phyloP scores from a whole-genome alignment of 768 basidiomycete genomes.

The Pulveroboletus frians region DNA sequence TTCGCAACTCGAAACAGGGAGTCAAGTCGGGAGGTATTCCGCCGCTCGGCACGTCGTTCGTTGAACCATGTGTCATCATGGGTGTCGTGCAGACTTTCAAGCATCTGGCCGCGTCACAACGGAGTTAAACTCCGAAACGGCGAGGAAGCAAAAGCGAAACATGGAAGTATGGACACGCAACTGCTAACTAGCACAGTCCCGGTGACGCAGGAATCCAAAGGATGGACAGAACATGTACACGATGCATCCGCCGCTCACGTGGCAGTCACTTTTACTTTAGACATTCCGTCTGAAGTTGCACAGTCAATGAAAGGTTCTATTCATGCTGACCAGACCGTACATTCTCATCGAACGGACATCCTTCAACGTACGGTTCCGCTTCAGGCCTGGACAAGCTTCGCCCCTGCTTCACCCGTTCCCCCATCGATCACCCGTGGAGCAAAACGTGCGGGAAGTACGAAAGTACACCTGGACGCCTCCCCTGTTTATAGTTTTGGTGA shows the following conservation, averaged over 20 bases:
- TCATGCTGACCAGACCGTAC: slow-evolving; percentile 1
- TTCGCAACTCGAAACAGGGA: slow-evolving; percentile 2
- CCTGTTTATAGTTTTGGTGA: slow-evolving; percentile 45
- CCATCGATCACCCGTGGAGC: not conserved
- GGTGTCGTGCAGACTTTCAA: slow-evolving; percentile 30
- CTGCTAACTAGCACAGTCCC: slow-evolving; percentile 2
- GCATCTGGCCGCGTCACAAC: slow-evolving; percentile 18
- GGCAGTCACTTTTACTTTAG: slow-evolving; percentile 2
- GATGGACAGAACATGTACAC: slow-evolving; percentile 1
- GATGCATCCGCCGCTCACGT: slow-evolving; percentile 5
- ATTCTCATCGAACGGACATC: not conserved
- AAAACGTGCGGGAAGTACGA: not conserved
- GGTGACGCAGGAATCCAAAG: slow-evolving; percentile 5
- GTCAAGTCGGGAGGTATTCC: slow-evolving; percentile 11
- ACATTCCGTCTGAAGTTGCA: slow-evolving; percentile 6
- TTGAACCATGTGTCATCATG: slow-evolving; percentile 35
- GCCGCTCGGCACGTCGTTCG: slow-evolving; percentile 17
- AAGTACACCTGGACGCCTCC: slow-evolving; percentile 24
- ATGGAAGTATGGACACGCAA: not conserved
- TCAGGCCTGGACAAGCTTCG: not conserved
- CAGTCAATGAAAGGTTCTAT: slow-evolving; percentile 7
- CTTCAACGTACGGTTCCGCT: not conserved
- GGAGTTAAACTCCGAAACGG: slow-evolving; percentile 32
- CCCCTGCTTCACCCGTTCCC: not conserved
- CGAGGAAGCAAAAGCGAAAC: slow-evolving; percentile 24